Base-by-base conservation (phyloP, 345 rosid species). In the Euphorbia pulcherrima region DNA sequence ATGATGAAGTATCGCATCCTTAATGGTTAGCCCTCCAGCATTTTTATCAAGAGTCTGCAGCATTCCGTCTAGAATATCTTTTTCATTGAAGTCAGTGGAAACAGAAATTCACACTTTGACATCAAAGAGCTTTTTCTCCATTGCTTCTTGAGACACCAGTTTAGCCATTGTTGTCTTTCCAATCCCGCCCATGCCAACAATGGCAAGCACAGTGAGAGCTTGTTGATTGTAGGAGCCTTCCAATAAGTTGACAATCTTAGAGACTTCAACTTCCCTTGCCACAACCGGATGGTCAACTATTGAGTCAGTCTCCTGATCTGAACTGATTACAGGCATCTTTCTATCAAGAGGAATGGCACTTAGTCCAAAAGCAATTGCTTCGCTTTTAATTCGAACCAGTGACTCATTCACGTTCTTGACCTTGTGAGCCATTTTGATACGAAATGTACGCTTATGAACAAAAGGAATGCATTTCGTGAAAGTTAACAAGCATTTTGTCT, bases 121-220 rank as follows among this genome's bases (percentile, higher is more conserved):
- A 48, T 54, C 62, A 23, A 70, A 75, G 5, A 12, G 30, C 6
- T 8, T 59, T 21, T 26, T 53, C 17, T 18, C 44, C 18, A 8
- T 27, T 24, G 10, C 62, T 33, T 35, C 58, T 30, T 67, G 27
- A 40, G 16, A 59, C n/a, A 66, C 62, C 1, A 30, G 13, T 28
- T 67, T 26, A 16, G 75, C 78, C 30, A 78, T 5, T 4, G 74
- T 46, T 1, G 81, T 69, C 39, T 77, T 77, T 16, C 81, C 81
- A 23, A 77, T 33, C 7, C 81, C 78, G 0, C 52, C 59, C 74
- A 78, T 78, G 2, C 81, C 78, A n/a, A 78, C 66, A 0, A 78
- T 47, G 2, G 72, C 20, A 12, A 57, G 35, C 11, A 48, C 52
- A 0, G 59, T 14, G 11, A 76, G 55, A 0, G 50, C 17, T 44